phyloP scores from a whole-genome alignment of 2,329 filamentous ascomycete genomes.

The Claviceps monticola region DNA sequence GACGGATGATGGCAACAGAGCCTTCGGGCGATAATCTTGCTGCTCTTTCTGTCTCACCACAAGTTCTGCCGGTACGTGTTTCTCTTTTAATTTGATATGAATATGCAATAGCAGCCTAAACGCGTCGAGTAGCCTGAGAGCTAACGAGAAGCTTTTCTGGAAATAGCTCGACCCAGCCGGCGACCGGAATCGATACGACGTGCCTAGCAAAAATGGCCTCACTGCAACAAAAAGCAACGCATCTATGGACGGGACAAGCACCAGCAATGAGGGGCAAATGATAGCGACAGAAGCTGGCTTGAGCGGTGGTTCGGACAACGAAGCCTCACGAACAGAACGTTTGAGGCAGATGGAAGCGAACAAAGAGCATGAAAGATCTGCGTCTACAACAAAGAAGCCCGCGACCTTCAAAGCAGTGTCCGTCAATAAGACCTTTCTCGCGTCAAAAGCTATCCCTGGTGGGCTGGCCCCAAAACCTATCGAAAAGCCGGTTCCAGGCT shows the following conservation, averaged over 20 bases:
- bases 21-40: conserved; percentile 38
- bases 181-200: conserved; percentile 30
- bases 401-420: conserved; percentile 73
- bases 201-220: conserved; percentile 34
- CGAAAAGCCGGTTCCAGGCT: conserved; percentile 34
- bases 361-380: conserved; percentile 43
- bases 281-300: conserved; percentile 53
- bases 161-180: conserved; percentile 24
- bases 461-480: conserved; percentile 32
- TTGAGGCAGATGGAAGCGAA: conserved; percentile 41
- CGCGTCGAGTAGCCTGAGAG: not conserved
- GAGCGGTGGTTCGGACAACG: conserved; percentile 65
- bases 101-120: not conserved
- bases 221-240: conserved; percentile 29
- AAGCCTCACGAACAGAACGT: conserved; percentile 48
- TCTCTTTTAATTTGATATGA: not conserved
- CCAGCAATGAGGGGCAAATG: conserved; percentile 42
- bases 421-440: conserved; percentile 71
- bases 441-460: conserved; percentile 46
- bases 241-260: conserved; percentile 42
- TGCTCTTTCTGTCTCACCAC: conserved; percentile 37
- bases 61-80: conserved; percentile 28
- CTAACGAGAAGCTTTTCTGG: not conserved
- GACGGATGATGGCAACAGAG: conserved; percentile 53
- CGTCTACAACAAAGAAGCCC: conserved; percentile 56